These are phyloP conservation scores for Farysia itapuensis DNA, from an alignment of 1,284 basidiomycete genomes.

Conservation along the genomic window DNA sequence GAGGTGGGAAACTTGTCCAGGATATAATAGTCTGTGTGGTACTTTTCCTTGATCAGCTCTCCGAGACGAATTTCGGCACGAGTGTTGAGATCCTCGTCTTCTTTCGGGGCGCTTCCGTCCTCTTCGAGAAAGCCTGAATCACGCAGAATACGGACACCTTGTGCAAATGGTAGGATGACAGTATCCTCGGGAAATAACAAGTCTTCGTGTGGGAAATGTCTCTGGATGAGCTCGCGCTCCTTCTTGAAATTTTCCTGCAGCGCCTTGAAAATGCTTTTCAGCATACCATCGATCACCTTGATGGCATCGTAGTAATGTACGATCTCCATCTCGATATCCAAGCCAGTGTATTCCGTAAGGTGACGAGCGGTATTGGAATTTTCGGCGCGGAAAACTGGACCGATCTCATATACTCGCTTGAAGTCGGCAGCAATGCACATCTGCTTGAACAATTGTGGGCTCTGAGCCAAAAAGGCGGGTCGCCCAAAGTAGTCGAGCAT, in stretches of 20 bases:
- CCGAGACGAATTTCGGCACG: constrained; percentile 91
- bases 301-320: constrained; percentile 56
- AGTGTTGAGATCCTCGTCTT: constrained; percentile 67
- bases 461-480: constrained; percentile 52
- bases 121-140: constrained; percentile 57
- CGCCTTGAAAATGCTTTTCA: constrained; percentile 51
- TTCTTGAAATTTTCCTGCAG: constrained; percentile 33
- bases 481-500: constrained; percentile 56
- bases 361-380: constrained; percentile 57
- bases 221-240: constrained; percentile 40
- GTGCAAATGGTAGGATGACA: constrained; percentile 72
- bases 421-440: constrained; percentile 56
- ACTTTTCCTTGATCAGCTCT: constrained; percentile 82
- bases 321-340: constrained; percentile 57
- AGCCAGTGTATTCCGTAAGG: constrained; percentile 55
- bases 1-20: constrained; percentile 65
- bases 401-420: constrained; percentile 55
- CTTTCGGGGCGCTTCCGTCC: constrained; percentile 44
- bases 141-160: constrained; percentile 75
- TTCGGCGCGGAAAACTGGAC: constrained; percentile 56
- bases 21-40: constrained; percentile 75
- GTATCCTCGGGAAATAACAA: constrained; percentile 61
- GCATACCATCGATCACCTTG: constrained; percentile 49
- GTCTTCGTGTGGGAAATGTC: constrained; percentile 45
- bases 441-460: constrained; percentile 56